Base-by-base conservation (phyloP, 108 stramenopile species). In the Hondaea fermentalgiana region DNA sequence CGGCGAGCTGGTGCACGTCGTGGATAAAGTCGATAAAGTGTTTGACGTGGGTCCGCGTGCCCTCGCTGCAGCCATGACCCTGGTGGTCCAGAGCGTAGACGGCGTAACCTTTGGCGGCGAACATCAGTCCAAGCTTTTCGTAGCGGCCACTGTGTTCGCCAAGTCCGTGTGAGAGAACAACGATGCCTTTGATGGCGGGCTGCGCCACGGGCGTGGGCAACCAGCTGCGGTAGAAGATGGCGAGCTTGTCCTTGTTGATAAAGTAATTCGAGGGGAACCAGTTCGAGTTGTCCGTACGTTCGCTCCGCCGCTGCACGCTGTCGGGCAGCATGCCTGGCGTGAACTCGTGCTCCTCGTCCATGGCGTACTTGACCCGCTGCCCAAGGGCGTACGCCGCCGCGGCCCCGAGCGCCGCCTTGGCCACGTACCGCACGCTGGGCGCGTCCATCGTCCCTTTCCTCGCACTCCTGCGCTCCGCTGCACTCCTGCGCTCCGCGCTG, bases 301-400 rank as follows among this genome's bases (percentile, higher is more conserved):
- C 76, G n/a, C 25, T 83, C 16, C 76, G 76, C 16, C 76, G 19
- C 25, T 47, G 49, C 49, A 83, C 51, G 76, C 25, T 53, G 25
- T 83, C 51, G 25, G 19, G 17, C 76, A 53, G 45, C 23, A 53
- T 25, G 3, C 76, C 76, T 10, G n/a, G 17, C 49, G 6, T 6
- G 51, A 83, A 83, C n/a, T 83, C 76, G 28, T 83, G 76, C 51
- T 83, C 76, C 76, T 83, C 76, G 51, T 83, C 76, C 76, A 83
- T 83, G 10, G 45, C 12, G 25, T 4, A 53, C 45, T 25, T 47
- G 23, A 83, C 17, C 51, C 16, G 49, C 23, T 53, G 19, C 28
- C 76, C 76, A 35, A 53, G 3, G 1, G 4, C 12, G 23, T 45
- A 43, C 49, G 76, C 76, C 10, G 76, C 76, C n/a, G 76, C 76